phyloP scores from a whole-genome alignment of 179 eudicot species.

The Spinacia oleracea region DNA sequence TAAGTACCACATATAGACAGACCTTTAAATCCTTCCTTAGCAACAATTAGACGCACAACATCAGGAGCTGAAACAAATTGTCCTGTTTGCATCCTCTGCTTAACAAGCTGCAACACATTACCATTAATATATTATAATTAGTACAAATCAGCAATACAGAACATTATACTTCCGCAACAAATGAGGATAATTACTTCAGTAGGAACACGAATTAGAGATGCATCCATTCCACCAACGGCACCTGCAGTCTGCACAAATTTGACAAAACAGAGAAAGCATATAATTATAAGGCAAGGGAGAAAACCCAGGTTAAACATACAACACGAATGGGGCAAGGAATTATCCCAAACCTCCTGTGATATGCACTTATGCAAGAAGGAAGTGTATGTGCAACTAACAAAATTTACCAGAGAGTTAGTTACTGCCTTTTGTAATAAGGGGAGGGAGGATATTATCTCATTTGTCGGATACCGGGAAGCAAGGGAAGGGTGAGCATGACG shows the following conservation, averaged over 20 bases:
- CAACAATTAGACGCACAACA: slow-evolving; percentile 79
- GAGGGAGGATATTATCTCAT: too few species aligned
- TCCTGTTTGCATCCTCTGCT: slow-evolving; percentile 95
- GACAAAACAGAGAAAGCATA: slow-evolving; percentile 17
- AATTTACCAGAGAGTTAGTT: too few species aligned
- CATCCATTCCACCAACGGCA: slow-evolving; percentile 86
- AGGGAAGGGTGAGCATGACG: too few species aligned
- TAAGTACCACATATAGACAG: slow-evolving; percentile 89
- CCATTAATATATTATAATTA: neutral
- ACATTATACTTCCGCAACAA: slow-evolving; percentile 5
- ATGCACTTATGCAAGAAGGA: too few species aligned
- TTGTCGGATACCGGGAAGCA: too few species aligned
- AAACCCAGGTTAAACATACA: neutral
- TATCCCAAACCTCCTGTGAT: too few species aligned
- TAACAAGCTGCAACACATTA: slow-evolving; percentile 62
- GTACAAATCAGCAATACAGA: neutral
- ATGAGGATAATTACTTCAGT: slow-evolving; percentile 60
- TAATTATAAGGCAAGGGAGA: neutral
- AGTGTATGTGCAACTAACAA: too few species aligned
- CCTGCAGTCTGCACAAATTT: slow-evolving; percentile 74
- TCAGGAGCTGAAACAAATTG: slow-evolving; percentile 85
- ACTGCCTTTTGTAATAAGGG: too few species aligned
- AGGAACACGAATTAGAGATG: slow-evolving; percentile 92
- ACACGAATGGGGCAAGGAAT: neutral
- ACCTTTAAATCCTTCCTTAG: slow-evolving; percentile 90